Conservation (phyloP, 2,329 filamentous ascomycete species). For the Cercospora beticola region DNA sequence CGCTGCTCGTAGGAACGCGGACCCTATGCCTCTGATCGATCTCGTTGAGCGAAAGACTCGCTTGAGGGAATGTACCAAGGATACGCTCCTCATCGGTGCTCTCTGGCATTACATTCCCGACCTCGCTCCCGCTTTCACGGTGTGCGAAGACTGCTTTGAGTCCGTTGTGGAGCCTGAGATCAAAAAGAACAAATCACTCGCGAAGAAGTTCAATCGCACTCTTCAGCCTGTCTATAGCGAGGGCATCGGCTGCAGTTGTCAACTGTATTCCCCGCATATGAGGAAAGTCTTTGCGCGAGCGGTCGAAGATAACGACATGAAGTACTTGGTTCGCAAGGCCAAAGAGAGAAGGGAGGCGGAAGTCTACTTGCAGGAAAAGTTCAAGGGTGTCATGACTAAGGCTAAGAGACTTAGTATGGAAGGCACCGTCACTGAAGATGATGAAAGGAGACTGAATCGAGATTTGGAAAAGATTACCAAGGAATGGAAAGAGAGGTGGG, state of each 20-base stretch:
- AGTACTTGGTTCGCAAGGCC: slow-evolving; percentile 63
- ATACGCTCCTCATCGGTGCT: slow-evolving; percentile 60
- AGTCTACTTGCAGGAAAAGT: slow-evolving; percentile 57
- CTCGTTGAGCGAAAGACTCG: slow-evolving; percentile 60
- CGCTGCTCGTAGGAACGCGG: slow-evolving; percentile 42
- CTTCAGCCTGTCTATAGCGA: slow-evolving; percentile 56
- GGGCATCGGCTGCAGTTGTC: slow-evolving; percentile 59
- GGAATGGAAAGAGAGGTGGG: slow-evolving; percentile 54
- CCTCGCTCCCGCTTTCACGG: slow-evolving; percentile 67
- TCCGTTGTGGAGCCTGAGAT: slow-evolving; percentile 72
- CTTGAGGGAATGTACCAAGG: slow-evolving; percentile 64
- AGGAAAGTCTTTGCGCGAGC: slow-evolving; percentile 68
- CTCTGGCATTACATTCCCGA: slow-evolving; percentile 75
- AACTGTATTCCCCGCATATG: slow-evolving; percentile 81
- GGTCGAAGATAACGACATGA: slow-evolving; percentile 65
- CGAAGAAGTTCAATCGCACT: slow-evolving; percentile 64
- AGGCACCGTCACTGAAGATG: slow-evolving; percentile 48
- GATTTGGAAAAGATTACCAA: slow-evolving; percentile 52
- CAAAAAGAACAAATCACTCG: slow-evolving; percentile 55
- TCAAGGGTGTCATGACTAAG: slow-evolving; percentile 39
- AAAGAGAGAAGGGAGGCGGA: slow-evolving; percentile 60
- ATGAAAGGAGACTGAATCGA: slow-evolving; percentile 58
- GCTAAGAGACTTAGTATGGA: slow-evolving; percentile 43
- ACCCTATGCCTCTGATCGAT: slow-evolving; percentile 63
- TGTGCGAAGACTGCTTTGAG: slow-evolving; percentile 85